A percentile compares a stretch with the other conserved stretches of the same genome.
Conservation (phyloP, 2,329 filamentous ascomycete species). For the Hypoxylon sp. region DNA sequence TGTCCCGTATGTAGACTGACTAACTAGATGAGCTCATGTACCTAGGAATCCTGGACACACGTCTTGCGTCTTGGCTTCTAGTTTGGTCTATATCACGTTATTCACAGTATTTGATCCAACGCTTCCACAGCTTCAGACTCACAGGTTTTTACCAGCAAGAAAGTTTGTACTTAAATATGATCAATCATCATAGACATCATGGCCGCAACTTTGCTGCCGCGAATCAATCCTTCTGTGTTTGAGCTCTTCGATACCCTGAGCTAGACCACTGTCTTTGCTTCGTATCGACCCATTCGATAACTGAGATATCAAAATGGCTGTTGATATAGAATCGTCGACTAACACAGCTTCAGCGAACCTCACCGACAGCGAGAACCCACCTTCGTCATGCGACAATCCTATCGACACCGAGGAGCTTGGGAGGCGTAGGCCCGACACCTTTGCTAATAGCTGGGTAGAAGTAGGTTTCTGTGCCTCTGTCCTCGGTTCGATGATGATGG, state of each 20-base stretch:
- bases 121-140: not conserved
- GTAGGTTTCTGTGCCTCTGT: conserved; percentile 57
- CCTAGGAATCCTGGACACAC: not conserved
- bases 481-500: conserved; percentile 68
- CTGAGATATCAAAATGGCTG: conserved; percentile 1
- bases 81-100: not conserved
- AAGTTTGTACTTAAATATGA: conserved; percentile 10
- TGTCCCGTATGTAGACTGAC: not conserved
- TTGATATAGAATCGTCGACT: not conserved
- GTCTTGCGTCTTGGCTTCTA: conserved; percentile 8
- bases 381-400: not conserved
- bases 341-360: not conserved
- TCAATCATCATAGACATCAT: not conserved
- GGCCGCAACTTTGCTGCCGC: not conserved
- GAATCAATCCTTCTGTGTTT: not conserved
- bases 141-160: not conserved
- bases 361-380: not conserved
- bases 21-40: not conserved
- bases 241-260: conserved; percentile 6
- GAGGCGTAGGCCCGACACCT: conserved; percentile 26
- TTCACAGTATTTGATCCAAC: not conserved
- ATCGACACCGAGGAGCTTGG: conserved; percentile 34
- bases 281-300: not conserved
- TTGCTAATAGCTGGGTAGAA: conserved; percentile 34
- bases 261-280: not conserved